Base-by-base conservation (phyloP, 176 grass and related monocot species). In the Bromus sterilis region DNA sequence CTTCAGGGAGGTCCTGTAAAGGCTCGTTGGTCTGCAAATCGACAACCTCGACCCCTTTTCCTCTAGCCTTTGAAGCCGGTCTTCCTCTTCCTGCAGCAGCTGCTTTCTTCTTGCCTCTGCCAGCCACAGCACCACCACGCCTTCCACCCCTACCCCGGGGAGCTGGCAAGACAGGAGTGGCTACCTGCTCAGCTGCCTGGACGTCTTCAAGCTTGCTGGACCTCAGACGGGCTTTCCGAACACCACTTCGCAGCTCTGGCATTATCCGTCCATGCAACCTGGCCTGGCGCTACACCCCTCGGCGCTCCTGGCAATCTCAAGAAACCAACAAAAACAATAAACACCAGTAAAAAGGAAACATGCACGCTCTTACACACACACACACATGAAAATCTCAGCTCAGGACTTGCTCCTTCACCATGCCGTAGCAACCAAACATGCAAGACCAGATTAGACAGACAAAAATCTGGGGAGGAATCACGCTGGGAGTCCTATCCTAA, bases 181-280 rank as follows among this genome's bases (percentile, higher is more conserved):
- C 83, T 80, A 79, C 88, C 84, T 30, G 75, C 24, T 74, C 76
- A 42, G 86, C 75, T 36, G 63, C 86, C 87, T 83, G 81, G 74
- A 58, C 15, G 80, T 78, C 73, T 43, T 36, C 62, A 70, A 62
- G 74, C 89, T 91, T 91, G 32, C 89, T 83, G 31, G 84, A 89
- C 82, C 75, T 90, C 37, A 89, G 30, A 61, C 84, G 80, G 78
- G 87, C 89, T 89, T 81, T 89, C 43, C 69, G 75, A 68, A 76
- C 86, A 62, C 91, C 89, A 81, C 91, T 87, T 53, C 84, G 78
- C 84, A 91, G 72, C 77, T 93, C 75, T 83, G 89, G 91, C 94
- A 97, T 93, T 85, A 66, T 82, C 86, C 65, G 78, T 76, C 94
- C 89, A 93, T 93, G 71, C 81, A 93, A 93, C 56, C 88, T 71